Evolutionary conservation across 2,329 filamentous ascomycete genomes (phyloP).

Genomic region (Ceratocystis eucalypticola): DNA sequence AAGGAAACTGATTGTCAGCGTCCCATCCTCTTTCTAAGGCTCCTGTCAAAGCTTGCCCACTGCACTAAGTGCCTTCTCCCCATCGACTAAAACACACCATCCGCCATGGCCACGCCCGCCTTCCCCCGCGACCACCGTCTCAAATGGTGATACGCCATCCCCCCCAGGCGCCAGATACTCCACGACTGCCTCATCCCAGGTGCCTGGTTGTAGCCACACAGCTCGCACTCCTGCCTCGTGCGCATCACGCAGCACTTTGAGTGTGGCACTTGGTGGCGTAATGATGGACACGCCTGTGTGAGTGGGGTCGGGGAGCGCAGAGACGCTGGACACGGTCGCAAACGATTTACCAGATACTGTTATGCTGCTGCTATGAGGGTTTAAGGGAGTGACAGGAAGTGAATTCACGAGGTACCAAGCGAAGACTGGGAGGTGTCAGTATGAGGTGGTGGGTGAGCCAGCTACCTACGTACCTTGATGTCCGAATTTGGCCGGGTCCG

Average conservation of each 20-base stretch:
- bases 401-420: conserved; percentile 71
- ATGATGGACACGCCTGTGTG: conserved; percentile 73
- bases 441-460: conserved; percentile 8
- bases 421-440: conserved; percentile 47
- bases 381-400: conserved; percentile 70
- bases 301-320: conserved; percentile 48
- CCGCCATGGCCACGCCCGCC: conserved; percentile 56
- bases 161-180: conserved; percentile 48
- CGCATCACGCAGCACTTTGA: conserved; percentile 62
- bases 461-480: conserved; percentile 56
- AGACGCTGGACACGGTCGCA: conserved; percentile 51
- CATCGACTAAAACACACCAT: conserved; percentile 81
- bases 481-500: conserved; percentile 73
- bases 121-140: conserved; percentile 53
- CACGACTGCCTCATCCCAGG: conserved; percentile 64
- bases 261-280: conserved; percentile 68
- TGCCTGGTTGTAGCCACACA: conserved; percentile 86
- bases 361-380: conserved; percentile 56
- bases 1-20: no score
- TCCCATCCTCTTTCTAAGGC: no score
- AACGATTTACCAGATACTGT: conserved; percentile 39
- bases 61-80: conserved; percentile 47
- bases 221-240: conserved; percentile 57
- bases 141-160: conserved; percentile 36
- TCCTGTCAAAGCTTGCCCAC: conserved; percentile 37